A percentile compares a stretch with the other conserved stretches of the same genome.
These are phyloP conservation scores for Aspergillus tanneri DNA, from an alignment of 2,329 filamentous ascomycete species.

Conservation along the genomic window DNA sequence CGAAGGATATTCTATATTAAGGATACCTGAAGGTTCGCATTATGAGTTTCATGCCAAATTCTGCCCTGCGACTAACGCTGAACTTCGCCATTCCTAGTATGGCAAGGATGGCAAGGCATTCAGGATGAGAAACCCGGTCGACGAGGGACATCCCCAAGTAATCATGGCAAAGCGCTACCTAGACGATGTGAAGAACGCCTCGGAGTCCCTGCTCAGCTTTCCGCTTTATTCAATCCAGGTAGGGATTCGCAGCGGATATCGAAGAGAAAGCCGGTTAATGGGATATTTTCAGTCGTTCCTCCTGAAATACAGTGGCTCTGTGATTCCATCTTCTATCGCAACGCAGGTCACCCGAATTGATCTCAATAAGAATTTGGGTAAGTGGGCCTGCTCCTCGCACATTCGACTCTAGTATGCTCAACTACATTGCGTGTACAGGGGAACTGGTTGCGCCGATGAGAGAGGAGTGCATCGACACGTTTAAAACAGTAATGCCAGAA, in stretches of 20 bases:
- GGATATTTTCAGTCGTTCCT: background rate
- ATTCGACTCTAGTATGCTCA: no score
- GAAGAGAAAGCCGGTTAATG: no score
- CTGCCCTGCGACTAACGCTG: no score
- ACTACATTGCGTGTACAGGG: no score
- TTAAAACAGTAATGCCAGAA: no score
- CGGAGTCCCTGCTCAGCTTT: background rate
- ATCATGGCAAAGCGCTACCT: background rate
- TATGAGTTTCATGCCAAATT: no score
- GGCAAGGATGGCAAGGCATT: no score
- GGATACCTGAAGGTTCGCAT: no score
- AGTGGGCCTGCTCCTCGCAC: background rate
- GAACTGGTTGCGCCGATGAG: no score
- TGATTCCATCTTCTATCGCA: background rate
- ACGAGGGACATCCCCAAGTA: background rate
- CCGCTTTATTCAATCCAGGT: background rate
- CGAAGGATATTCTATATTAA: no score
- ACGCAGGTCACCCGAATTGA: background rate
- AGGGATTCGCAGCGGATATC: background rate
- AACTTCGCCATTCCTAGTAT: no score
- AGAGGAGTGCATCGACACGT: no score
- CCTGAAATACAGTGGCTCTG: background rate
- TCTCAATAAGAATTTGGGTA: background rate
- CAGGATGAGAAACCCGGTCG: background rate
- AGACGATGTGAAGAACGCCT: slow-evolving; percentile 1